Evolutionary conservation across 805 yeast genomes (phyloP).

Genomic region (Jamesozyma hellenica): DNA sequence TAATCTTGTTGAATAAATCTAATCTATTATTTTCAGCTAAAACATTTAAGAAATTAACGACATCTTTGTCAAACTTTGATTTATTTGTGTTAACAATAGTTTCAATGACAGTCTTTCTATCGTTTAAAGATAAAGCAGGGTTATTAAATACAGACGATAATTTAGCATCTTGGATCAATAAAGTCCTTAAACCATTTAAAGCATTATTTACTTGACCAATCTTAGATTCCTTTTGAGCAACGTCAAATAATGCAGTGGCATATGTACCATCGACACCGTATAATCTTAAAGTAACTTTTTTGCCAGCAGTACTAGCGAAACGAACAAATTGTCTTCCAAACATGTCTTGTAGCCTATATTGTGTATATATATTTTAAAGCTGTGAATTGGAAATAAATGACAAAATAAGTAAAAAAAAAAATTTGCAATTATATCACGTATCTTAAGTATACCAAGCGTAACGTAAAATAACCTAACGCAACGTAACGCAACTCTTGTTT

Average conservation of each 20-base stretch:
- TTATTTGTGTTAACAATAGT: conserved; percentile 33
- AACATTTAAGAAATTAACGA: conserved; percentile 69
- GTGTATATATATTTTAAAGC: no score
- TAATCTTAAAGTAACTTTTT: conserved; percentile 85
- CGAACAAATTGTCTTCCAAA: conserved; percentile 4
- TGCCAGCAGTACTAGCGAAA: conserved; percentile 22
- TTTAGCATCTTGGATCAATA: conserved; percentile 54
- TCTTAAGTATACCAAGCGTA: no score
- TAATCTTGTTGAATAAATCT: conserved; percentile 52
- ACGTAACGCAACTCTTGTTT: no score
- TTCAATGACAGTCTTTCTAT: conserved; percentile 62
- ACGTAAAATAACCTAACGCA: no score
- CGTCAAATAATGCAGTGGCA: conserved; percentile 88
- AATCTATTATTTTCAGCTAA: conserved; percentile 94
- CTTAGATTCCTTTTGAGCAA: conserved; percentile 37
- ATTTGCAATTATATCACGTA: no score
- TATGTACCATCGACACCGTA: conserved; percentile 95
- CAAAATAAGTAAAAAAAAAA: no score
- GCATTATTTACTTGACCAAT: conserved; percentile 50
- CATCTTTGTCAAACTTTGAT: conserved; percentile 49
- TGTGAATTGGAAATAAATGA: no score
- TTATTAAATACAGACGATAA: conserved; percentile 53
- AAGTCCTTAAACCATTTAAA: conserved; percentile 42
- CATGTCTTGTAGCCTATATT: no score
- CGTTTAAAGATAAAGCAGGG: conserved; percentile 74